Base-by-base conservation (phyloP, 176 grass and related monocot species). In the Puya raimondii region DNA sequence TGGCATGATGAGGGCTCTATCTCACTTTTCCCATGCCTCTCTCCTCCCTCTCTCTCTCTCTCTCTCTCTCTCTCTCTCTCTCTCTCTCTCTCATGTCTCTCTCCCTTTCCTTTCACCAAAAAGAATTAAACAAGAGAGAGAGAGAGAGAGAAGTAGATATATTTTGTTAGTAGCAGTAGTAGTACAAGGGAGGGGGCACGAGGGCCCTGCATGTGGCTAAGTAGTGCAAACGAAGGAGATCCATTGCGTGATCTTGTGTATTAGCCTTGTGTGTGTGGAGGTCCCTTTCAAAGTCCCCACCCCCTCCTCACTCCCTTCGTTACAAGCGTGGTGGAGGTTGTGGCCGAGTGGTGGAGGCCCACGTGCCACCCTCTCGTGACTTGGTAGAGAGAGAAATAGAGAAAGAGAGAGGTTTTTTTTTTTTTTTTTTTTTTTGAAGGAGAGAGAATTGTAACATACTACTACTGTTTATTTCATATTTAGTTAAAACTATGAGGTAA, bases 21-120 rank as follows among this genome's bases (percentile, higher is more conserved):
- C 78, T 71, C 88, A 80, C 88, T 82, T 91, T 88, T 86, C 61
- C 73, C 92, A 96, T 91, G 80, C 88, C 83, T 83, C 58, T 65
- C 52, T 52, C 18, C 12, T 18, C 63, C 10, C 13, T n/a, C 53
- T 16, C 53, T 17, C 53, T 23, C 12, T 18, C 63, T 12, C 13
- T n/a, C 53, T 16, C 53, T 17, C 53, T 80, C 87, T 74, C 74
- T 27, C 48, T 18, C 53, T 51, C 69, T 70, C 47, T 72, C 33
- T 23, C 12, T 18, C 63, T 12, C 13, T n/a, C 53, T 16, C 53
- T 17, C 53, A 17, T 86, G 65, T 80, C 87, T 74, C 74, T 27
- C 48, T 18, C 53, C 58, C 69, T 70, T 50, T 72, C 33, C 42
- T 72, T 63, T 70, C 50, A 68, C 58, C 66, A 67, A 11, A 77